These are phyloP conservation scores for Aciculosporium take DNA, from an alignment of 2,329 filamentous ascomycete genomes.

Conservation along the genomic window DNA sequence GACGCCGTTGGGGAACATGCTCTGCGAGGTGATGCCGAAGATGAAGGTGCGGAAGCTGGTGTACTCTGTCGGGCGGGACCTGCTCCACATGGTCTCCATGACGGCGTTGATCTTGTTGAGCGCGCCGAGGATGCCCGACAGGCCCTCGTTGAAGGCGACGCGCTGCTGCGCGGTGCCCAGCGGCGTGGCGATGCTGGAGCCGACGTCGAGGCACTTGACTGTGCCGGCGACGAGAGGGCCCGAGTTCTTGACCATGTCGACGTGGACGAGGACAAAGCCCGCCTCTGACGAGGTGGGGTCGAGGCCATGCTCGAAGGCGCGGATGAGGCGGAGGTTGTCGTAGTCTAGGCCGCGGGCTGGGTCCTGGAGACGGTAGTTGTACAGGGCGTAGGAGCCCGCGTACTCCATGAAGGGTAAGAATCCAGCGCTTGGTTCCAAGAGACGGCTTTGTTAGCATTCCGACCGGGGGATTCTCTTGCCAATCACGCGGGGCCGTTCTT, in stretches of 20 bases:
- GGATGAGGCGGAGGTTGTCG: constrained; percentile 65
- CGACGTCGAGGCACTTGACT: constrained; percentile 49
- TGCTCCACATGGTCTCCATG: constrained; percentile 88
- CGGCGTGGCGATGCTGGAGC: constrained; percentile 15
- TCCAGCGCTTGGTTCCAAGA: constrained; percentile 32
- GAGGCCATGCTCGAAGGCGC: constrained; percentile 81
- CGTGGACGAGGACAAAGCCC: constrained; percentile 88
- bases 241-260: constrained; percentile 88
- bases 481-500: not conserved
- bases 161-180: constrained; percentile 25
- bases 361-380: constrained; percentile 49
- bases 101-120: constrained; percentile 54
- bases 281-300: constrained; percentile 81
- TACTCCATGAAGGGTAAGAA: constrained; percentile 93
- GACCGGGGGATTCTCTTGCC: not conserved
- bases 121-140: constrained; percentile 45
- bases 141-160: constrained; percentile 46
- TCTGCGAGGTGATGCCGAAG: constrained; percentile 85
- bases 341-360: constrained; percentile 43
- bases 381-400: constrained; percentile 53
- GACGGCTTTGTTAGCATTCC: not conserved
- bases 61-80: constrained; percentile 72
- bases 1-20: constrained; percentile 88
- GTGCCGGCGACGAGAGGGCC: constrained; percentile 62
- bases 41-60: constrained; percentile 91